Percentiles rank a stretch among this genome's conserved stretches.
These are phyloP conservation scores for Wallacemonas sp. DNA, from an alignment of 208 protist species.

Conservation along the genomic window DNA sequence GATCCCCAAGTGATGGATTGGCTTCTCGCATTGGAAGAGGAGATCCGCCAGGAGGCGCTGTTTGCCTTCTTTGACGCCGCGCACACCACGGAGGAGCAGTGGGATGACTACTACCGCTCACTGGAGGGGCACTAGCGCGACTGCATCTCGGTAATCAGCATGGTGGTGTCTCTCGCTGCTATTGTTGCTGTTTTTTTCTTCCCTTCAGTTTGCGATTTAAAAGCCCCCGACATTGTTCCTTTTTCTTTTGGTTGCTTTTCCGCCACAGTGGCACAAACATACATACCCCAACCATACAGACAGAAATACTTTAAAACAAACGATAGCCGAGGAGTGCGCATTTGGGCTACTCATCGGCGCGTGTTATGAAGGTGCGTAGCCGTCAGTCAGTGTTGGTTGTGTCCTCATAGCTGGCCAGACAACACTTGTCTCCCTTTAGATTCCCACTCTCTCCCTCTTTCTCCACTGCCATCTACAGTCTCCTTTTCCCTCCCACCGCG, in stretches of 20 bases:
- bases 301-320: too few relatives aligned
- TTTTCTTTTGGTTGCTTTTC: neutral
- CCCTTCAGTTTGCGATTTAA: neutral
- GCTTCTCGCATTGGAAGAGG: conserved; percentile 73
- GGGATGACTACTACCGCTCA: conserved; percentile 10
- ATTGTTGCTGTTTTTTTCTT: conserved; percentile 8
- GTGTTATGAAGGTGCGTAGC: too few relatives aligned
- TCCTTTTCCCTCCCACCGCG: too few relatives aligned
- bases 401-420: too few relatives aligned
- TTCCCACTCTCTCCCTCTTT: too few relatives aligned
- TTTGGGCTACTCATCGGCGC: too few relatives aligned
- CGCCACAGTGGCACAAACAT: neutral
- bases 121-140: neutral
- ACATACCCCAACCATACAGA: neutral
- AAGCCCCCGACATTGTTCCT: neutral
- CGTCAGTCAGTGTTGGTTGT: too few relatives aligned
- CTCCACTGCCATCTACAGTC: too few relatives aligned
- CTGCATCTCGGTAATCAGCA: too few relatives aligned
- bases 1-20: conserved; percentile 58
- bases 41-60: conserved; percentile 63
- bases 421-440: too few relatives aligned
- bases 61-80: conserved; percentile 14
- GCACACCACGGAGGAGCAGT: conserved; percentile 11
- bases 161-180: neutral
- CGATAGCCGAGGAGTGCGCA: too few relatives aligned